These are phyloP conservation scores for Colletotrichum phormii DNA, from an alignment of 2,329 filamentous ascomycete species.

Conservation along the genomic window DNA sequence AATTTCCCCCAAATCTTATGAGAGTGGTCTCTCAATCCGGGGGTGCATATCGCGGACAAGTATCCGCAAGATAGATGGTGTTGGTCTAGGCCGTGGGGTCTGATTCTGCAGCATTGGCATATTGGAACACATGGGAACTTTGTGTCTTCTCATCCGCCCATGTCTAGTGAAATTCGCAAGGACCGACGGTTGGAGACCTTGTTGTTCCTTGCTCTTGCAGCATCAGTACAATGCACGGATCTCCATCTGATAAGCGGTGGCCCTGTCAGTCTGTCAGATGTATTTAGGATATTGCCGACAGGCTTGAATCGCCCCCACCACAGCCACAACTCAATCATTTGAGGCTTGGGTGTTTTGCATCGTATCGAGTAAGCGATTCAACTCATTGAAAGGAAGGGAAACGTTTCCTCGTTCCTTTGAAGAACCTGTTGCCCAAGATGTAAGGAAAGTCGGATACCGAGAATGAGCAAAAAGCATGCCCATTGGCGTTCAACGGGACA, in stretches of 20 bases:
- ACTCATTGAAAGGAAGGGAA: not conserved
- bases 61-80: not conserved
- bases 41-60: not conserved
- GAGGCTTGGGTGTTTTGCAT: not conserved
- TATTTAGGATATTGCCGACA: not conserved
- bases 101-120: not conserved
- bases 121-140: not conserved
- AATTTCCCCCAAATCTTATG: not conserved
- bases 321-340: not conserved
- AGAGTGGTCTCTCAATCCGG: constrained; percentile 14
- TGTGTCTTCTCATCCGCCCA: not conserved
- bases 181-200: not conserved
- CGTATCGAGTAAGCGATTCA: not conserved
- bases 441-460: not conserved
- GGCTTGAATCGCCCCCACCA: not conserved
- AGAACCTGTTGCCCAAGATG: not conserved
- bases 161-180: not conserved
- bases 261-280: not conserved
- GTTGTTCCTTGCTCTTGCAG: constrained; percentile 3
- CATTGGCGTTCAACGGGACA: not conserved
- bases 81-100: constrained; percentile 10
- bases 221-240: not conserved
- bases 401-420: not conserved
- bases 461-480: not conserved
- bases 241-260: constrained; percentile 27